Percentiles rank a stretch among this genome's conserved stretches.
phyloP scores from a whole-genome alignment of 2,329 filamentous ascomycete genomes.

The Incumbomyces lentus region DNA sequence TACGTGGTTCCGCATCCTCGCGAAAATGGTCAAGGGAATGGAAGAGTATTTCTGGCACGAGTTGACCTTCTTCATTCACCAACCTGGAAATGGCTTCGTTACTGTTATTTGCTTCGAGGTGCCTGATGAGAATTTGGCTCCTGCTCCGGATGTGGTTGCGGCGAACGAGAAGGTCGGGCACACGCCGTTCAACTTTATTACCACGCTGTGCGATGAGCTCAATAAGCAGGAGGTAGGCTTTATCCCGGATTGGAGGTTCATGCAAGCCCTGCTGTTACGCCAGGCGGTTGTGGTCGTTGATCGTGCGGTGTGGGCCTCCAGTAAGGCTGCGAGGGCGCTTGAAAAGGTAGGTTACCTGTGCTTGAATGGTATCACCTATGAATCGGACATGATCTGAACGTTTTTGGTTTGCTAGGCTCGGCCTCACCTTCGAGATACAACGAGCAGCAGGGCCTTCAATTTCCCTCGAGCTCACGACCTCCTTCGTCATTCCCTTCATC shows the following conservation, averaged over 20 bases:
- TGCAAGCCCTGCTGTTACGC: neutral
- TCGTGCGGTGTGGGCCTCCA: neutral
- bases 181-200: constrained; percentile 1
- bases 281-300: constrained; percentile 1
- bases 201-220: neutral
- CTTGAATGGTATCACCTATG: neutral
- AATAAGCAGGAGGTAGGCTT: neutral
- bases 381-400: no score
- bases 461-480: constrained; percentile 4
- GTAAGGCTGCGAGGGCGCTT: neutral
- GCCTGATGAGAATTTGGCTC: neutral
- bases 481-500: neutral
- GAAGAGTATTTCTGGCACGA: constrained; percentile 2
- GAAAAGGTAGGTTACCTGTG: neutral
- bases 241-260: neutral
- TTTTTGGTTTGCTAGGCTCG: no score
- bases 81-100: neutral
- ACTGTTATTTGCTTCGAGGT: constrained; percentile 3
- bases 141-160: neutral
- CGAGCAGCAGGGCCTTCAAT: neutral
- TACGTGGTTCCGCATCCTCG: constrained; percentile 1
- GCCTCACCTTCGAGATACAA: no score
- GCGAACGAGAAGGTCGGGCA: neutral
- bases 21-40: neutral
- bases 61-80: constrained; percentile 3